Evolutionary conservation across 192 early-diverging fungal species (phyloP), one percentile per base, ranked within the genome.

Genomic region (Coemansia sp.): DNA sequence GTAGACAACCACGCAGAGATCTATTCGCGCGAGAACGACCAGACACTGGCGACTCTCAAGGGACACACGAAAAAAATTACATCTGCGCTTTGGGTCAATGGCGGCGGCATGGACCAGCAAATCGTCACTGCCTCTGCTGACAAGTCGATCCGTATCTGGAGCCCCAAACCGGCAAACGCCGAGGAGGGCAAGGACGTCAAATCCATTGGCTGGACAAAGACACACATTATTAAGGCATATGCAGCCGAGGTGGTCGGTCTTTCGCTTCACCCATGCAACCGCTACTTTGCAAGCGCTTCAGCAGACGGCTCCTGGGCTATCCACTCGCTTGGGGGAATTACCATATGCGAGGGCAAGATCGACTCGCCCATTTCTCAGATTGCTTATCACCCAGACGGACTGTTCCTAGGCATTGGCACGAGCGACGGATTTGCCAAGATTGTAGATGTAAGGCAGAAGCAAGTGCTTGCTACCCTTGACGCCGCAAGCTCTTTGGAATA

Each of bases 361-460:
- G 64, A 67, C 13, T 46, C 71, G 7, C 59, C 39, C 1, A 45
- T 72, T 13, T 39, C 73, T 10, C 18, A 46, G 25, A 47, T 64
- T 9, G 58, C 60, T n/a, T 91, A 95, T 79, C 96, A 97, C 70
- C 94, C 94, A 2, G 96, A 99, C 64, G 94, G 93, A 55, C 70
- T 88, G 44, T 83, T 99, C 37, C 51, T 94, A 20, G 94, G 78
- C 9, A 83, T 90, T 4, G 92, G 88, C 34, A 87, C 85, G 0
- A 43, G 62, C 26, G 86, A 92, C 38, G 79, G 82, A 2, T 60
- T 77, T 33, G 80, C 94, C 19, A 82, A 83, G 22, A 83, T 97
- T 35, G 88, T 92, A 83, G 93, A 97, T 67, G 68, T 94, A 44
- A 91, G 85, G 52, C 71, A 67, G 20, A 42, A 46, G 72, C 78